These are phyloP conservation scores for Chlorella sp. DNA, from an alignment of 139 green algal genomes.

Conservation along the genomic window DNA sequence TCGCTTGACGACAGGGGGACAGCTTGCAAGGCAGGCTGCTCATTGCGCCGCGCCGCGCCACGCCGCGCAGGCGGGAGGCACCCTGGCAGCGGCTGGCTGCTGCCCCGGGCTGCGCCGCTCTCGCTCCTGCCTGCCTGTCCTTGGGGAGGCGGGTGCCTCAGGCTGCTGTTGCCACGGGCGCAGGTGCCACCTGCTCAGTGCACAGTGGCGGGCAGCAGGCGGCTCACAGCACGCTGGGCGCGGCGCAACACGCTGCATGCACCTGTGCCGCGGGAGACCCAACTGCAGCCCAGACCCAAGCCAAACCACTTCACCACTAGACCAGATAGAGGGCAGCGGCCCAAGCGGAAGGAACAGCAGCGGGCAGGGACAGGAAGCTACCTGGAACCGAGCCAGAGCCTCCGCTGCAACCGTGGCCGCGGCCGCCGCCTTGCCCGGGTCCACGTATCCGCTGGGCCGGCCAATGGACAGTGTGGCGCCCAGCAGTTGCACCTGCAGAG, in stretches of 20 bases:
- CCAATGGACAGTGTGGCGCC: constrained; percentile 82
- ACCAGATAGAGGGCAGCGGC: neutral
- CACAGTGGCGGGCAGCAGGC: neutral
- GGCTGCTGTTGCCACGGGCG: neutral
- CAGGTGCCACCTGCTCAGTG: neutral
- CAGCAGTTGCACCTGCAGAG: constrained; percentile 71
- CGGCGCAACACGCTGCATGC: neutral
- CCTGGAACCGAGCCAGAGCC: constrained; percentile 66
- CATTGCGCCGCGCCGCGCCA: too few species aligned
- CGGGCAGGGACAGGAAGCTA: neutral
- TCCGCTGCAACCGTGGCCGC: constrained; percentile 61
- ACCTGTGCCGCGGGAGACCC: neutral
- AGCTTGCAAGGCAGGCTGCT: too few species aligned
- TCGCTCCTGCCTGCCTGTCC: too few species aligned
- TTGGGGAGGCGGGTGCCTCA: too few species aligned
- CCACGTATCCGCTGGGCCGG: constrained; percentile 86
- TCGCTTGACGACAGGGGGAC: too few species aligned
- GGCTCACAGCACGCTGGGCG: neutral
- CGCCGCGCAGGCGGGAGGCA: too few species aligned
- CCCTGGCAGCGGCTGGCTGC: too few species aligned
- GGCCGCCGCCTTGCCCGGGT: constrained; percentile 72
- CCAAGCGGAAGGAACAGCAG: neutral
- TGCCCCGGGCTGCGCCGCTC: too few species aligned
- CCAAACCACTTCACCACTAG: neutral
- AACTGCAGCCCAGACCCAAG: neutral